Percentiles rank a stretch among this genome's conserved stretches.
phyloP scores from a whole-genome alignment of 2,329 filamentous ascomycete species.

The Boeremia exigua region DNA sequence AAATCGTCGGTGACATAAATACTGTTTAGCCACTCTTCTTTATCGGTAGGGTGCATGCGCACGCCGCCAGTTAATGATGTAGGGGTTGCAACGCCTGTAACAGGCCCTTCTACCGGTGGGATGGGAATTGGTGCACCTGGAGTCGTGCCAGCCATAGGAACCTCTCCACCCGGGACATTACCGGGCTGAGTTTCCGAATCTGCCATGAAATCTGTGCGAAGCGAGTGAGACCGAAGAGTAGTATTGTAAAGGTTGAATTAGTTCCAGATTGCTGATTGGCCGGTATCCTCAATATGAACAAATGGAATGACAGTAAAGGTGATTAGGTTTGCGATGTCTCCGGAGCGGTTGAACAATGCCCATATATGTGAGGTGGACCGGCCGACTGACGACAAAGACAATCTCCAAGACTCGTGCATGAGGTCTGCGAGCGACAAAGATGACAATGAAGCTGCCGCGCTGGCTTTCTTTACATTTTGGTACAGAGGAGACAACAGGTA shows the following conservation, averaged over 20 bases:
- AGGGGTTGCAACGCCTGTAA: too few relatives aligned
- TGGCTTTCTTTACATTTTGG: neutral
- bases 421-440: neutral
- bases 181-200: too few relatives aligned
- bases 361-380: neutral
- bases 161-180: too few relatives aligned
- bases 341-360: neutral
- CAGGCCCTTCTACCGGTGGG: too few relatives aligned
- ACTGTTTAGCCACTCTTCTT: neutral
- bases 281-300: neutral
- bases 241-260: too few relatives aligned
- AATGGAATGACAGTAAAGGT: neutral
- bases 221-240: too few relatives aligned
- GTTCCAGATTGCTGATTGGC: neutral
- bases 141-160: too few relatives aligned
- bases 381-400: neutral
- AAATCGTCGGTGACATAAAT: neutral
- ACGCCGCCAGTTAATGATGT: too few relatives aligned
- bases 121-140: too few relatives aligned
- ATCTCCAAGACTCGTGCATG: neutral
- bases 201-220: too few relatives aligned
- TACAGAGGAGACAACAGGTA: neutral
- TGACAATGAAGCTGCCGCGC: neutral
- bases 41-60: neutral
- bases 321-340: neutral